These are phyloP conservation scores for Aspergillus bridgeri DNA, from an alignment of 495 filamentous ascomycete species.

Conservation along the genomic window DNA sequence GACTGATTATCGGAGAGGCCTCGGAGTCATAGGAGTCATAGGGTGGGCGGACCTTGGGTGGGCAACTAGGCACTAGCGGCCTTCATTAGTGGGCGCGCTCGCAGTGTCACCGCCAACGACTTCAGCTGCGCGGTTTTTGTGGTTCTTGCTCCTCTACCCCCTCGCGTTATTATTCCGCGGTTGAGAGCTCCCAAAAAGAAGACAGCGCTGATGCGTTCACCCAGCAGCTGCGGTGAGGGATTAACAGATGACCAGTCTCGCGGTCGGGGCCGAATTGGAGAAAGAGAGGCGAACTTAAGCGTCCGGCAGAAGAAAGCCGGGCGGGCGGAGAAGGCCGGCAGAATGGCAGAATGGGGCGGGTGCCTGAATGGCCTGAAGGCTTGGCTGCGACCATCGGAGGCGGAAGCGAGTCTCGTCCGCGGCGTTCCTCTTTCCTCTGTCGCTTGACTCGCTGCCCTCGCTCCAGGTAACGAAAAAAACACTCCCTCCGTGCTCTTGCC, in stretches of 20 bases:
- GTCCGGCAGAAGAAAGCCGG: neutral
- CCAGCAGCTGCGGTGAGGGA: neutral
- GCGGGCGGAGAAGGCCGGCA: neutral
- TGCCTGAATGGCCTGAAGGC: constrained; percentile 3
- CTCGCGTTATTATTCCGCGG: neutral
- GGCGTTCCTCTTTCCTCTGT: neutral
- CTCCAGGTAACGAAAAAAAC: constrained; percentile 14
- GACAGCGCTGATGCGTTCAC: neutral
- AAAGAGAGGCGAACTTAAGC: no score
- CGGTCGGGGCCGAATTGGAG: neutral
- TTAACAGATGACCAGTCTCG: neutral
- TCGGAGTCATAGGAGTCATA: constrained; percentile 18
- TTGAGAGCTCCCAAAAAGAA: neutral
- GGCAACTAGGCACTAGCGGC: neutral
- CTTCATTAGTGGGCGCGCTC: neutral
- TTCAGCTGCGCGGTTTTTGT: neutral
- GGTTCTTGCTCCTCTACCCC: neutral
- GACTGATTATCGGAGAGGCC: constrained; percentile 27
- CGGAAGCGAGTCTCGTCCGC: neutral
- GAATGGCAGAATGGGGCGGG: constrained; percentile 1
- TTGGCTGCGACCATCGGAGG: constrained; percentile 24
- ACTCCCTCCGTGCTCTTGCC: neutral
- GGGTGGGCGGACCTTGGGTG: neutral
- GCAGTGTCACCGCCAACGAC: neutral
- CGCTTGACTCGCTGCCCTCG: neutral